These are phyloP conservation scores for Talaromyces rugulosus DNA, from an alignment of 2,329 filamentous ascomycete species.

Conservation along the genomic window DNA sequence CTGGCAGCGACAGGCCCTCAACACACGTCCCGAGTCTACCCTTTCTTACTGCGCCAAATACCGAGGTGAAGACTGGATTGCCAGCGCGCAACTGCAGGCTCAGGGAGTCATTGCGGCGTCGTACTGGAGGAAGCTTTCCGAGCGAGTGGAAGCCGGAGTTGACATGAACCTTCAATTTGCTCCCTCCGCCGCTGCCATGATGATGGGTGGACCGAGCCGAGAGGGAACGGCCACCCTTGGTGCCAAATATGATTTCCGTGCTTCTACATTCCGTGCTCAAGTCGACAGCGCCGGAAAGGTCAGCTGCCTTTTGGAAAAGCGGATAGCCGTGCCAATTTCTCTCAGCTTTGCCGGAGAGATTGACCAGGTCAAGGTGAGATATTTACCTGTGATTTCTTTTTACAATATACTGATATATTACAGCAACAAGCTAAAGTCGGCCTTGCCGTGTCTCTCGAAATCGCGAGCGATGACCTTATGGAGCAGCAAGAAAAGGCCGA, in stretches of 20 bases:
- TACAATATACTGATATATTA: constrained; percentile 4
- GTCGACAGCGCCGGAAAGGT: constrained; percentile 93
- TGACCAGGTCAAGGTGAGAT: constrained; percentile 86
- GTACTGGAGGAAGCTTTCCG: constrained; percentile 89
- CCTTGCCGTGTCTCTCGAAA: constrained; percentile 87
- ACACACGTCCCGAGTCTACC: constrained; percentile 83
- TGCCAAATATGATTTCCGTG: constrained; percentile 96
- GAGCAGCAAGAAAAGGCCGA: constrained; percentile 67
- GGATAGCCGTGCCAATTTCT: constrained; percentile 84
- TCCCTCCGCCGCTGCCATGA: constrained; percentile 57
- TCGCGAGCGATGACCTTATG: constrained; percentile 78
- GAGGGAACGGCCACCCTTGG: constrained; percentile 89
- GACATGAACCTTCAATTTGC: constrained; percentile 86
- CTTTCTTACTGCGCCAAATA: constrained; percentile 89
- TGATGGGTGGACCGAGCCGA: constrained; percentile 75
- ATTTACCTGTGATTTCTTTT: neutral
- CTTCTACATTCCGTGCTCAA: constrained; percentile 92
- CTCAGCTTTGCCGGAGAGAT: constrained; percentile 96
- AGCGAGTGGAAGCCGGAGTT: constrained; percentile 93
- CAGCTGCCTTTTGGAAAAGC: constrained; percentile 89
- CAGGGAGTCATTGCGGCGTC: constrained; percentile 84
- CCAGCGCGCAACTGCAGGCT: constrained; percentile 81
- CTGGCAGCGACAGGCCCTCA: constrained; percentile 83
- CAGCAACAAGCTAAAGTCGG: constrained; percentile 95
- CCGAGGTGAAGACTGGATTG: constrained; percentile 88